Evolutionary conservation across 2,329 filamentous ascomycete genomes (phyloP).

Genomic region (Apiospora malaysiana): DNA sequence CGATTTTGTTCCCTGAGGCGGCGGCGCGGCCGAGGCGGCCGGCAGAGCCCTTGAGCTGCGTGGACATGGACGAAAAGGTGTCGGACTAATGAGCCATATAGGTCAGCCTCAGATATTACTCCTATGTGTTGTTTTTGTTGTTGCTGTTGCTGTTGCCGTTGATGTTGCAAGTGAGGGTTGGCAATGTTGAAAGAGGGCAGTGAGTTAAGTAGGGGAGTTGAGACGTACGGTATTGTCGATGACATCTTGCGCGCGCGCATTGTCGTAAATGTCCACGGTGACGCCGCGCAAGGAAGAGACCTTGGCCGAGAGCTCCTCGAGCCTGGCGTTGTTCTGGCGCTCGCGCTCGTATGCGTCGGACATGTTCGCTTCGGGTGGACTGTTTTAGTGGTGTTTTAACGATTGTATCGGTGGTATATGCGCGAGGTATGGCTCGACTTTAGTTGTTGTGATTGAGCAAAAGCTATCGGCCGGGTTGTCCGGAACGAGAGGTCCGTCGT

Average conservation of each 20-base stretch:
- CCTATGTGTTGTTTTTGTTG: not conserved
- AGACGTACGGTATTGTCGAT: slow-evolving; percentile 82
- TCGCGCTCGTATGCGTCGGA: slow-evolving; percentile 81
- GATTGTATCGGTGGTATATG: not conserved
- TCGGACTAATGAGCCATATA: slow-evolving; percentile 64
- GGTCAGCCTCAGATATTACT: not conserved
- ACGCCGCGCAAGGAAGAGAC: slow-evolving; percentile 91
- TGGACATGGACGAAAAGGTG: slow-evolving; percentile 87
- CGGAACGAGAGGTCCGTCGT: not conserved
- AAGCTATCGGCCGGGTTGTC: not conserved
- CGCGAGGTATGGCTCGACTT: not conserved
- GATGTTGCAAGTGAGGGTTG: not conserved
- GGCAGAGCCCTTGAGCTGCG: slow-evolving; percentile 83
- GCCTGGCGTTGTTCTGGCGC: slow-evolving; percentile 91
- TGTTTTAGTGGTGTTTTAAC: not conserved
- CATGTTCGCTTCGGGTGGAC: slow-evolving; percentile 52
- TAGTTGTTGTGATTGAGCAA: not conserved
- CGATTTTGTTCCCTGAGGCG: slow-evolving; percentile 85
- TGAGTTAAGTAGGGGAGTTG: not conserved
- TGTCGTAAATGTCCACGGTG: slow-evolving; percentile 97
- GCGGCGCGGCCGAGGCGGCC: slow-evolving; percentile 88
- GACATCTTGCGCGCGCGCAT: slow-evolving; percentile 84
- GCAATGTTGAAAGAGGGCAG: no score
- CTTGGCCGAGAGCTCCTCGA: slow-evolving; percentile 89
- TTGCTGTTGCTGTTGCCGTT: not conserved